A percentile compares a stretch with the other conserved stretches of the same genome.
These are phyloP conservation scores for Colletotrichum filicis DNA, from an alignment of 2,329 filamentous ascomycete species.

Conservation along the genomic window DNA sequence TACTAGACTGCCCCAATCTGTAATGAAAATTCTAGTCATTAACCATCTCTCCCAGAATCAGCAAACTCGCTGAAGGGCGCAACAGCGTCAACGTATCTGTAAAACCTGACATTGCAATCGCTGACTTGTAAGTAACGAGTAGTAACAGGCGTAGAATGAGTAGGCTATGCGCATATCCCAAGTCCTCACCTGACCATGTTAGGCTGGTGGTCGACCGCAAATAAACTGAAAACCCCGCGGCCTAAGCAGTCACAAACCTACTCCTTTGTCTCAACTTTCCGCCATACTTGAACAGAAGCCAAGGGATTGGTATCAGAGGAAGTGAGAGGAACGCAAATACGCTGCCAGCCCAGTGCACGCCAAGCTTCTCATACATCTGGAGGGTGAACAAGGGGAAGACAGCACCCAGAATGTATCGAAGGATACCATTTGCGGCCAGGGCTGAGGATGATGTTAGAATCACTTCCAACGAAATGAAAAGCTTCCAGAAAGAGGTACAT, in stretches of 20 bases:
- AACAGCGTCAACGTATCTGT: too few relatives aligned
- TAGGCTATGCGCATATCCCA: too few relatives aligned
- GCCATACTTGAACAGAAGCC: constrained; percentile 34
- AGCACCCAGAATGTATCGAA: constrained; percentile 53
- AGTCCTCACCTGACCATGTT: not conserved
- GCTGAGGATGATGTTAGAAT: not conserved
- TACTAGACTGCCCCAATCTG: too few relatives aligned
- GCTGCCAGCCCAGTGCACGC: constrained; percentile 47
- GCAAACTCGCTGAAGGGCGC: too few relatives aligned
- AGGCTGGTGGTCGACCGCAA: not conserved
- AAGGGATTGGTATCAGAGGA: constrained; percentile 36
- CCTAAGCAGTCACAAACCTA: not conserved
- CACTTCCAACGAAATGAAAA: rapidly evolving
- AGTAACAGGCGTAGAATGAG: too few relatives aligned
- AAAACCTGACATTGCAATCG: too few relatives aligned
- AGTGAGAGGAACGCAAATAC: constrained; percentile 37
- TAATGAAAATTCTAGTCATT: too few relatives aligned
- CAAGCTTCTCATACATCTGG: constrained; percentile 49
- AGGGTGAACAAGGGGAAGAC: constrained; percentile 57
- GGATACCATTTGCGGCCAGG: constrained; percentile 54
- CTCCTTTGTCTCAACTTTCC: not conserved
- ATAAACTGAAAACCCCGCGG: rapidly evolving
- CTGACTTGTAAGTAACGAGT: too few relatives aligned
- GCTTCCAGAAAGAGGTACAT: not conserved
- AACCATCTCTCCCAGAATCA: too few relatives aligned